These are phyloP conservation scores for Cadophora gregata DNA, from an alignment of 2,329 filamentous ascomycete genomes.

Conservation along the genomic window DNA sequence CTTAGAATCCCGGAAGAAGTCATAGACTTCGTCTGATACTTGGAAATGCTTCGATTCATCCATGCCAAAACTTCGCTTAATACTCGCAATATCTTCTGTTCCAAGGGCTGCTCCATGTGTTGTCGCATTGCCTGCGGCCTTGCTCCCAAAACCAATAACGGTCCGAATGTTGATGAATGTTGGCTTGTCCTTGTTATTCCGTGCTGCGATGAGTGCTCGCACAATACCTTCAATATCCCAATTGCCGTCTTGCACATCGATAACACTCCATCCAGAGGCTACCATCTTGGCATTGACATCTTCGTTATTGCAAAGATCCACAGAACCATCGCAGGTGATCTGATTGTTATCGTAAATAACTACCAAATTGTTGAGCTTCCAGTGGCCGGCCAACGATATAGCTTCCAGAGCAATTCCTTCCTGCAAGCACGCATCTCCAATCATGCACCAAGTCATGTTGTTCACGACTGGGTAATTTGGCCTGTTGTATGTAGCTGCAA, in stretches of 20 bases:
- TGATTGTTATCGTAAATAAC: conserved; percentile 60
- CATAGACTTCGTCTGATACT: conserved; percentile 53
- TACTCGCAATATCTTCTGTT: conserved; percentile 33
- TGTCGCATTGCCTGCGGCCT: conserved; percentile 20
- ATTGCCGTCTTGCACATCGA: conserved; percentile 53
- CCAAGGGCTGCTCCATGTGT: not conserved
- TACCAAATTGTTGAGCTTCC: conserved; percentile 54
- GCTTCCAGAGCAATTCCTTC: conserved; percentile 57
- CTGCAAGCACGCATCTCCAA: conserved; percentile 56
- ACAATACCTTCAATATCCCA: conserved; percentile 52
- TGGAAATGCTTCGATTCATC: conserved; percentile 47
- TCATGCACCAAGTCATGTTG: conserved; percentile 56
- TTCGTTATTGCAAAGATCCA: conserved; percentile 54
- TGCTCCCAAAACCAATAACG: conserved; percentile 53
- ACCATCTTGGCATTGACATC: conserved; percentile 57
- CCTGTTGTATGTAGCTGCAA: conserved; percentile 54
- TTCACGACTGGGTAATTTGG: conserved; percentile 51
- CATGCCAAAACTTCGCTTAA: conserved; percentile 50
- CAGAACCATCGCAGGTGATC: conserved; percentile 55
- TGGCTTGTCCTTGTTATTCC: conserved; percentile 50
- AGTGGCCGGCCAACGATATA: conserved; percentile 55
- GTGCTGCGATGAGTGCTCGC: conserved; percentile 49
- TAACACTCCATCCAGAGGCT: conserved; percentile 54
- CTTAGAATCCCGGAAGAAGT: conserved; percentile 45
- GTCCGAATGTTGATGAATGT: conserved; percentile 58